Evolutionary conservation across 371 early-diverging fungal genomes (phyloP), one percentile per base, ranked within the genome.

Genomic region (Actinomortierella wolfii): DNA sequence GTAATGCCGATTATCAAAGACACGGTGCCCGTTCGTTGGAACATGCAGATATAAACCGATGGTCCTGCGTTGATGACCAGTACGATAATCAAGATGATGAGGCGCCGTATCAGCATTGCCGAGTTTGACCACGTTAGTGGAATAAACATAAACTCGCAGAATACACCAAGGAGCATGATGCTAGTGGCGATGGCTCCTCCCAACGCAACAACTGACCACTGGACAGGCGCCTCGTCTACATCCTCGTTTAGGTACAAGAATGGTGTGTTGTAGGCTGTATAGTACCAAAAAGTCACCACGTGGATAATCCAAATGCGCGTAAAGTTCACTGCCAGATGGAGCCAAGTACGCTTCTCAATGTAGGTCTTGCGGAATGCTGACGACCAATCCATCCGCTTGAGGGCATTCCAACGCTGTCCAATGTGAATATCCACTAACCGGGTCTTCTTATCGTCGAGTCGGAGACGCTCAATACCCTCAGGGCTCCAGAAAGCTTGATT

Each of bases 401-500:
- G 77, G 4, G 78, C 82, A 1, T 50, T 47, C 78, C 88, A 95
- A 26, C 93, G 84, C 57, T 90, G 86, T n/a, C 80, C 76, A 2
- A 85, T 81, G 1, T 84, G 83, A 11, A 88, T 55, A 46, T 85
- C 86, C 50, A 86, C 83, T 6, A 93, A 68, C 7, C 76, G 76
- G 0, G 82, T 59, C 41, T 84, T 84, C 15, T 77, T 77, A 49
- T 85, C 87, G 3, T 81, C 75, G 2, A 90, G 68, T 28, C 70
- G 61, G 42, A 92, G 85, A 25, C 78, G 75, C 26, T 83, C 81
- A 62, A 94, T 80, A 9, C 86, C 83, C 40, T 86, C 86, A 1
- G 87, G 83, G 26, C 86, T 78, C 94, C 94, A 94, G 76, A 96
- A 95, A 34, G 89, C 79, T 64, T 96, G 93, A 67, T 96, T 96